phyloP scores from a whole-genome alignment of 805 yeast genomes.

The Kuraishia capsulata region DNA sequence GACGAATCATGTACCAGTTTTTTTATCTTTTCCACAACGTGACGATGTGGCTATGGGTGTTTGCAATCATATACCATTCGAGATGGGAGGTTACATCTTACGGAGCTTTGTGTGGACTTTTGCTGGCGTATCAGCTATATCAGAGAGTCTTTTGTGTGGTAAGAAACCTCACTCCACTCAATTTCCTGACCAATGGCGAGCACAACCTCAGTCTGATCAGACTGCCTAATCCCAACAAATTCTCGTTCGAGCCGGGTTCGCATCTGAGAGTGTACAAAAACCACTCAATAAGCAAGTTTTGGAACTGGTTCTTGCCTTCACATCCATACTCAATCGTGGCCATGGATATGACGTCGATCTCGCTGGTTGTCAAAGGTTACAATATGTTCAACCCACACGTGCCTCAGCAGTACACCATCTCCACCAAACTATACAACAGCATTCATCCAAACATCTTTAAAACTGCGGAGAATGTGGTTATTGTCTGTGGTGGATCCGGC shows the following conservation, averaged over 20 bases:
- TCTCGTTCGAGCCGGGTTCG: conserved; percentile 37
- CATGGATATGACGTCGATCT: conserved; percentile 24
- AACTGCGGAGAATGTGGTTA: conserved; percentile 38
- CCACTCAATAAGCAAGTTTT: conserved; percentile 23
- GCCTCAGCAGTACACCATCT: conserved; percentile 25
- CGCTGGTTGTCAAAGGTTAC: conserved; percentile 37
- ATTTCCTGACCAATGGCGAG: background rate
- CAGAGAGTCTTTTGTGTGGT: background rate
- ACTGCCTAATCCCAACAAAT: conserved; percentile 5
- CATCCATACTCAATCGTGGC: conserved; percentile 60
- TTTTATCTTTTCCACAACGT: conserved; percentile 54
- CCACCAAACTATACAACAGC: conserved; percentile 29
- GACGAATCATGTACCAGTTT: conserved; percentile 37
- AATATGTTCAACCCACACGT: conserved; percentile 21
- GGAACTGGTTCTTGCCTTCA: conserved; percentile 43
- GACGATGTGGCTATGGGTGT: conserved; percentile 34
- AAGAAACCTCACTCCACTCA: background rate
- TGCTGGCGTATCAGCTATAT: conserved; percentile 27
- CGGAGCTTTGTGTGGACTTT: conserved; percentile 15
- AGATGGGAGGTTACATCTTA: conserved; percentile 52
- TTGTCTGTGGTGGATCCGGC: conserved; percentile 71
- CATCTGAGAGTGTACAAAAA: conserved; percentile 41
- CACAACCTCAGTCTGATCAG: conserved; percentile 10
- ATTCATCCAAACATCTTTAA: conserved; percentile 33
- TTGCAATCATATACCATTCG: conserved; percentile 50